A percentile compares a stretch with the other conserved stretches of the same genome.
Evolutionary conservation across 2,329 filamentous ascomycete genomes (phyloP).

Genomic region (Coniochaeta sp.): DNA sequence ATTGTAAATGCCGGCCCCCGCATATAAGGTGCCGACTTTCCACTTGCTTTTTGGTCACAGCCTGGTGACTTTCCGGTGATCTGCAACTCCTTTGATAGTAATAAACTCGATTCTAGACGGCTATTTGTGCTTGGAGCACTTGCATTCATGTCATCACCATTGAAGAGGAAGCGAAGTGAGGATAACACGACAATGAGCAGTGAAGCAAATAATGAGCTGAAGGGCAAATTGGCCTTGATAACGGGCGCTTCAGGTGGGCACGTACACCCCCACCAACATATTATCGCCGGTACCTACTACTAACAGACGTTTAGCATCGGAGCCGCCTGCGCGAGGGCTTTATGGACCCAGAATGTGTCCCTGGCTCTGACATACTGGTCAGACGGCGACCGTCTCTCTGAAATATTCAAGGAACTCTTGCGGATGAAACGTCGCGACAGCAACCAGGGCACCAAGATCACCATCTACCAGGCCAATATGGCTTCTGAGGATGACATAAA

Average conservation of each 20-base stretch:
- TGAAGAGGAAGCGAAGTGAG: background rate
- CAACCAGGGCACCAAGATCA: slow-evolving; percentile 26
- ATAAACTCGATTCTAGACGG: background rate
- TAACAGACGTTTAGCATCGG: slow-evolving; percentile 41
- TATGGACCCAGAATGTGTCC: slow-evolving; percentile 42
- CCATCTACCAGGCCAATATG: slow-evolving; percentile 51
- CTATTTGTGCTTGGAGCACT: background rate
- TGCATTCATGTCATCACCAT: background rate
- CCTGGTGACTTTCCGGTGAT: background rate
- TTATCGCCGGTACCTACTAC: background rate
- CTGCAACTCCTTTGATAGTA: background rate
- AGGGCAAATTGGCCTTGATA: slow-evolving; percentile 47
- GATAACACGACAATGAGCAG: background rate
- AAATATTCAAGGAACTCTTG: slow-evolving; percentile 33
- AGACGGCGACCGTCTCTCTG: slow-evolving; percentile 36
- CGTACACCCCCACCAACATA: slow-evolving; percentile 3
- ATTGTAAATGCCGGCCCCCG: background rate
- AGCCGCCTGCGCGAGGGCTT: slow-evolving; percentile 45
- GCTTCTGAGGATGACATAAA: slow-evolving; percentile 43
- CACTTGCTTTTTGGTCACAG: background rate
- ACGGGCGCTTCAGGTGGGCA: slow-evolving; percentile 56
- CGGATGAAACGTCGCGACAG: slow-evolving; percentile 20
- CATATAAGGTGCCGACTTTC: background rate
- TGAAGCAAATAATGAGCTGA: slow-evolving; percentile 32
- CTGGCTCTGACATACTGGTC: slow-evolving; percentile 53